phyloP scores from a whole-genome alignment of 345 rosid species.

The Erodium maritimum region DNA sequence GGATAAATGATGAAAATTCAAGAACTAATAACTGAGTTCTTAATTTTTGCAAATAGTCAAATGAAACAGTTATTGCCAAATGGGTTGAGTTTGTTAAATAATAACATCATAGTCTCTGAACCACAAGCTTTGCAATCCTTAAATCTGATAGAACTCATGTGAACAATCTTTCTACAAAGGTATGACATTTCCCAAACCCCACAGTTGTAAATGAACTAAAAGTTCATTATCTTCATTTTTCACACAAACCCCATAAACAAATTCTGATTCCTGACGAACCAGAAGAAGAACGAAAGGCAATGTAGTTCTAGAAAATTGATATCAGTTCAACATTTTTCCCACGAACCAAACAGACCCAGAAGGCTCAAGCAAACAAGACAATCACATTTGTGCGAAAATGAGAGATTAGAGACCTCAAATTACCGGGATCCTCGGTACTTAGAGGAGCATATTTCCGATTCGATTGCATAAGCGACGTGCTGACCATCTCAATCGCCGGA shows the following conservation, averaged over 20 bases:
- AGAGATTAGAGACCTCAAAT: constrained; percentile 42
- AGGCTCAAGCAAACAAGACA: neutral
- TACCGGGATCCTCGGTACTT: constrained; percentile 81
- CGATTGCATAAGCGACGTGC: constrained; percentile 60
- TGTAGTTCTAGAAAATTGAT: neutral
- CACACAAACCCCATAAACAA: neutral
- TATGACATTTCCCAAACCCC: too few species aligned
- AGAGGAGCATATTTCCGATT: constrained; percentile 69
- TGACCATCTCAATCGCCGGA: constrained; percentile 86
- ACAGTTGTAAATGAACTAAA: neutral
- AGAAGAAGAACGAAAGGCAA: too few species aligned
- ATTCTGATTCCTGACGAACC: neutral
- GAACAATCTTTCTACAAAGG: too few species aligned
- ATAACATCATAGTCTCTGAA: neutral
- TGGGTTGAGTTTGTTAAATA: too few species aligned
- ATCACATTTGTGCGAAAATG: neutral
- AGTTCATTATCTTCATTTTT: neutral
- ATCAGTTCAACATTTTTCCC: neutral
- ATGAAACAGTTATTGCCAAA: too few species aligned
- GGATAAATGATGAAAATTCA: too few species aligned
- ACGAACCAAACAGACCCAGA: neutral
- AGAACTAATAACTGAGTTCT: too few species aligned
- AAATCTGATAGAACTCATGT: too few species aligned
- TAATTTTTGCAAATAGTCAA: too few species aligned
- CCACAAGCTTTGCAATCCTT: neutral